Base-by-base conservation (phyloP, 805 yeast genomes). In the Lachancea cidri region DNA sequence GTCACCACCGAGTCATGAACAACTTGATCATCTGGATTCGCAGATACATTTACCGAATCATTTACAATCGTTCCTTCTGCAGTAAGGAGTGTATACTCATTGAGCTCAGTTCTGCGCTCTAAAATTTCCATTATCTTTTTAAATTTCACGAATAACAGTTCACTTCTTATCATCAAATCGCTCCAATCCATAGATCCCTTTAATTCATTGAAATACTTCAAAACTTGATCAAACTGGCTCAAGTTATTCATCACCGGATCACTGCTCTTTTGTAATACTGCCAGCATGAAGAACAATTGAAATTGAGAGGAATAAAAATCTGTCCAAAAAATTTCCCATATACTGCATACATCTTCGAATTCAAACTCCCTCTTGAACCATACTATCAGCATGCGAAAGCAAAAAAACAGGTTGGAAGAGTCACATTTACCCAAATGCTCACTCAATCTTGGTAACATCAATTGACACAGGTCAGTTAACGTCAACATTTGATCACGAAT, bases 311-410 rank as follows among this genome's bases (percentile, higher is more conserved):
- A 76, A 55, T 86, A 80, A 54, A 67, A 83, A 64, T 91, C 91
- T 0, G 98, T 91, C 81, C 93, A 86, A 35, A 93, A 68, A 3
- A 84, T 79, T 57, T 91, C 98, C 98, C 98, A 91, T n/a, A 91
- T 70, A 20, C 75, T 68, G 56, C 84, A 66, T 1, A 86, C 84
- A 41, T 86, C 86, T 36, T 76, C 76, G 75, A 91, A 85, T 19
- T 73, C 74, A 48, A 93, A 82, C 56, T 93, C 98, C 37, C 98
- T 76, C 60, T 93, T 93, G 60, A 76, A 93, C 96, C 96, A 89
- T 2, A 93, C 97, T 30, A 93, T 68, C 13, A 93, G 66, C 98
- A 93, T 91, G 45, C 98, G 71, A 70, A 93, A 93, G 54, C 89
- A 88, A 71, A 93, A 93, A 58, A 93, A 93, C 46, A 93, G 71